Percentiles rank a stretch among this genome's conserved stretches.
These are phyloP conservation scores for Discostella pseudostelligera DNA, from an alignment of 108 stramenopile genomes.

Conservation along the genomic window DNA sequence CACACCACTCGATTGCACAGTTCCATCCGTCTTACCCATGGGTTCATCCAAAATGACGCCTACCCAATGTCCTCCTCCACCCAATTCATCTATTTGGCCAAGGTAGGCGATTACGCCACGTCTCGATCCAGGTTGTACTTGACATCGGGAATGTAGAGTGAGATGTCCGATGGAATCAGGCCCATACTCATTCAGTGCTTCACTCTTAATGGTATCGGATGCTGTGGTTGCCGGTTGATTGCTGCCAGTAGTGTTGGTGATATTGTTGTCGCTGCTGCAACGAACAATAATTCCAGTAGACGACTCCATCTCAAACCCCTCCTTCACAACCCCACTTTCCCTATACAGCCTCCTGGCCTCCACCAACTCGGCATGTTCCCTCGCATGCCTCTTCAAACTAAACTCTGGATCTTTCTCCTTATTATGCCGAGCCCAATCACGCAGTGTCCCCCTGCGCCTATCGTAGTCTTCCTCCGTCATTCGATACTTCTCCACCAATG, in stretches of 20 bases:
- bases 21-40: constrained; percentile 86
- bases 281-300: constrained; percentile 54
- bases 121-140: constrained; percentile 88
- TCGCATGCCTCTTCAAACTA: constrained; percentile 74
- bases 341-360: constrained; percentile 65
- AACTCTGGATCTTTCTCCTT: constrained; percentile 83
- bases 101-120: constrained; percentile 83
- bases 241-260: not conserved
- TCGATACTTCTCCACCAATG: constrained; percentile 87
- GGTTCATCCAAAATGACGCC: constrained; percentile 97
- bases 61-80: constrained; percentile 81
- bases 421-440: constrained; percentile 88
- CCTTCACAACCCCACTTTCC: constrained; percentile 56
- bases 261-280: constrained; percentile 32
- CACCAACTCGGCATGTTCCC: constrained; percentile 67
- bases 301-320: constrained; percentile 64
- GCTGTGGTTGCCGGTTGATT: not conserved
- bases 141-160: constrained; percentile 81
- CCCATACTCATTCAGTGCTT: constrained; percentile 32
- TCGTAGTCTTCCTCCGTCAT: constrained; percentile 96
- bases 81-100: constrained; percentile 76
- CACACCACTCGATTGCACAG: constrained; percentile 44
- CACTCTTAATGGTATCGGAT: not conserved
- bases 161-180: constrained; percentile 53
- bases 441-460: constrained; percentile 85